Evolutionary conservation across 768 basidiomycete genomes (phyloP).

Genomic region (Naganishia onofrii): DNA sequence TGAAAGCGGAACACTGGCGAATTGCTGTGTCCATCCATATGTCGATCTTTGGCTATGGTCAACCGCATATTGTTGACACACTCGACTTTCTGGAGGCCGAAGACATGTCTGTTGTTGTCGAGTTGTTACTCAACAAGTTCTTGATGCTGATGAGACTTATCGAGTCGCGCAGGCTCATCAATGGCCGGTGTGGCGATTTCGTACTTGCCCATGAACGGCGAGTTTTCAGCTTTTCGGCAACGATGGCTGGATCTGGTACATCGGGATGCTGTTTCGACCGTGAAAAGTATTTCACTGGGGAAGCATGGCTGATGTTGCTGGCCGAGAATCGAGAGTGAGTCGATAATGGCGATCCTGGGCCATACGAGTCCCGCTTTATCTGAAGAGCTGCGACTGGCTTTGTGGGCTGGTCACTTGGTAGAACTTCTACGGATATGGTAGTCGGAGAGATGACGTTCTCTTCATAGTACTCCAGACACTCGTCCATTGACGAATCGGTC

Average conservation of each 20-base stretch:
- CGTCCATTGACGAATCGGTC: constrained; percentile 20
- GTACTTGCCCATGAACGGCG: constrained; percentile 4
- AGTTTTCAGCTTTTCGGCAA: not conserved
- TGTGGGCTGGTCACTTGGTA: not conserved
- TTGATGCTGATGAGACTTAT: constrained; percentile 1
- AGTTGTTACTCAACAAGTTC: constrained; percentile 5
- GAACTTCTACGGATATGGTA: not conserved
- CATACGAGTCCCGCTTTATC: constrained; percentile 25
- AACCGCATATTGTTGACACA: constrained; percentile 7
- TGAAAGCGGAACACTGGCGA: too few relatives aligned
- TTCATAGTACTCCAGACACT: constrained; percentile 6
- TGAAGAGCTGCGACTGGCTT: not conserved
- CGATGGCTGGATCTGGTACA: constrained; percentile 2
- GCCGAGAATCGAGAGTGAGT: constrained; percentile 21
- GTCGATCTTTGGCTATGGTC: not conserved
- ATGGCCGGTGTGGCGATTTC: not conserved
- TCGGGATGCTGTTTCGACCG: constrained; percentile 6
- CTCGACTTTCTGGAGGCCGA: constrained; percentile 1
- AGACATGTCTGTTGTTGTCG: not conserved
- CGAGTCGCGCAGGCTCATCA: constrained; percentile 11
- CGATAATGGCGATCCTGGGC: constrained; percentile 27
- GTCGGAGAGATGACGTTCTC: constrained; percentile 5
- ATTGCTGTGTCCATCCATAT: too few relatives aligned
- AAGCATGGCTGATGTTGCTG: not conserved
- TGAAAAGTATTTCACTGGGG: not conserved